Conservation (phyloP, 306 rosid species). For the Arachis hypogaea region DNA sequence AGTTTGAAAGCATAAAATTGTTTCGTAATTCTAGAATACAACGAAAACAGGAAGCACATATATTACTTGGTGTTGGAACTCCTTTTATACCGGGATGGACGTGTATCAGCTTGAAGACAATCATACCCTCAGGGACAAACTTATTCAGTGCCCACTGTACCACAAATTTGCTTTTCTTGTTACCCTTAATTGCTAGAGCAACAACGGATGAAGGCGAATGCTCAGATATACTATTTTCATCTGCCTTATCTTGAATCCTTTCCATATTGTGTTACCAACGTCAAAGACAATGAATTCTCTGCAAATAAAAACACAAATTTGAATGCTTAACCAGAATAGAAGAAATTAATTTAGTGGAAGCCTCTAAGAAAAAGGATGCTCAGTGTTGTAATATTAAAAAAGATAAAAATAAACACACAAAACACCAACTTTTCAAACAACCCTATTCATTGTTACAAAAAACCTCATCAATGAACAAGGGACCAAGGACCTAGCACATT, state of each 20-base stretch:
- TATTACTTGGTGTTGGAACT: conserved; percentile 88
- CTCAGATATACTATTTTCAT: conserved; percentile 30
- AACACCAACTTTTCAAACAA: conserved; percentile 5
- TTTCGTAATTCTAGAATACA: not conserved
- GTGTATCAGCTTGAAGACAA: conserved; percentile 71
- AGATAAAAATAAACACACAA: not conserved
- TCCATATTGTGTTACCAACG: conserved; percentile 48
- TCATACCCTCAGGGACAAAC: conserved; percentile 76
- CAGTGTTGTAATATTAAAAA: not conserved
- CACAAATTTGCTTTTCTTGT: conserved; percentile 70
- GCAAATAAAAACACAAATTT: conserved; percentile 25
- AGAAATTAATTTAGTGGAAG: not conserved
- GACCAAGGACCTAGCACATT: not conserved
- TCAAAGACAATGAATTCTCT: conserved; percentile 29
- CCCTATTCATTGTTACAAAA: too few relatives aligned
- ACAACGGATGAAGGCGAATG: conserved; percentile 51
- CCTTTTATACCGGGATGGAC: conserved; percentile 59
- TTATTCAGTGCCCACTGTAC: conserved; percentile 82
- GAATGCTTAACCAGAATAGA: not conserved
- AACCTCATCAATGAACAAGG: not conserved
- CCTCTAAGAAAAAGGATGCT: conserved; percentile 12
- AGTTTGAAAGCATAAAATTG: conserved; percentile 19
- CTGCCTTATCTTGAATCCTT: conserved; percentile 39
- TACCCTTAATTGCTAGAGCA: conserved; percentile 85
- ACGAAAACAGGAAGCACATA: conserved; percentile 19